Conservation (phyloP, 805 yeast species). For the Suhomyces xylopsoci region DNA sequence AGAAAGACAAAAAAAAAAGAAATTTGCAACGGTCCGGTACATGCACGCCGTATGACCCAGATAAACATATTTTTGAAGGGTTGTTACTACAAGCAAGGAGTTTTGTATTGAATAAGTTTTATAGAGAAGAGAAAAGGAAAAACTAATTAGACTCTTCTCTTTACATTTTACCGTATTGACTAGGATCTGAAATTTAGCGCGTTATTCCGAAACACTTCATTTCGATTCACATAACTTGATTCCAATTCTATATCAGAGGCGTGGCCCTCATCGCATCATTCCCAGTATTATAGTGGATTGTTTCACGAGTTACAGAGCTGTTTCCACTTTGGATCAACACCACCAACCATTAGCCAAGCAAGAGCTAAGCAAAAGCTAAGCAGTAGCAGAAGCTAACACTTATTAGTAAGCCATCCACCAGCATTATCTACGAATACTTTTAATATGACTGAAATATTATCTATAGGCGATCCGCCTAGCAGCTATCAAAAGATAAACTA, state of each 20-base stretch:
- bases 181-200: background rate
- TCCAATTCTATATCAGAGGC: background rate
- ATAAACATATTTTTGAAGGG: background rate
- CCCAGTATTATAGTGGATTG: background rate
- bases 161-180: background rate
- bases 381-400: background rate
- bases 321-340: background rate
- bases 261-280: background rate
- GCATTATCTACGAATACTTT: background rate
- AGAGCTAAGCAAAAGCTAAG: background rate
- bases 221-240: background rate
- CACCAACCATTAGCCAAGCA: background rate
- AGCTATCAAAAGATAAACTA: background rate
- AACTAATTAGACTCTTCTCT: background rate
- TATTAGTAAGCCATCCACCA: background rate
- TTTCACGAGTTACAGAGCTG: background rate
- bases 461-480: background rate
- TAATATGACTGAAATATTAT: conserved; percentile 19
- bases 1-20: background rate
- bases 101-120: background rate
- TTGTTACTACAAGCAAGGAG: background rate
- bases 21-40: conserved; percentile 5
- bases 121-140: background rate
- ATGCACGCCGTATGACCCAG: conserved; percentile 2
- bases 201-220: background rate